Conservation (phyloP, 1,284 basidiomycete genomes). For the Nidula niveotomentosa region DNA sequence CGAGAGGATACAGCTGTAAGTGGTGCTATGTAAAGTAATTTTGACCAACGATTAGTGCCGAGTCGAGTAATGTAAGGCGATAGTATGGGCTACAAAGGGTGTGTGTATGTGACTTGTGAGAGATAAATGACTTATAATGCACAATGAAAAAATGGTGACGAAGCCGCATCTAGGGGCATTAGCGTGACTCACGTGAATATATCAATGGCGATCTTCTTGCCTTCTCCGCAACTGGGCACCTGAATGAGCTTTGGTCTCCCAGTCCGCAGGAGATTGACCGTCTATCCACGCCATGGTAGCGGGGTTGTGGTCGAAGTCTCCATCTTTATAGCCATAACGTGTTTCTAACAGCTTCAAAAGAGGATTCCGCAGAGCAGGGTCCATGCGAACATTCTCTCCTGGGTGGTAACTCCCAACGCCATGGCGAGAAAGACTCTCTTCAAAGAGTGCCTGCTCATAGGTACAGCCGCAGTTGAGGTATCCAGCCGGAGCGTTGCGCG, state of each 20-base stretch:
- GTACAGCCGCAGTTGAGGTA: conserved; percentile 83
- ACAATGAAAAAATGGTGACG: not conserved
- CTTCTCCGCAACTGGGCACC: conserved; percentile 21
- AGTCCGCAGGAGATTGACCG: conserved; percentile 57
- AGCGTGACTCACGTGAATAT: conserved; percentile 1
- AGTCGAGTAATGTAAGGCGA: not conserved
- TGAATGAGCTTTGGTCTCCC: conserved; percentile 55
- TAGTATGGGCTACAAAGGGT: no score
- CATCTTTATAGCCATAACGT: conserved; percentile 78
- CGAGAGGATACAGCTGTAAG: not conserved
- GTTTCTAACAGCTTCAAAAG: conserved; percentile 67
- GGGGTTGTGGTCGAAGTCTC: conserved; percentile 75
- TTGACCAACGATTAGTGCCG: not conserved
- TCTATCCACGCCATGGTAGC: conserved; percentile 61
- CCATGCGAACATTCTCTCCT: conserved; percentile 83
- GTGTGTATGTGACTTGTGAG: no score
- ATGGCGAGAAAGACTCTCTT: conserved; percentile 77
- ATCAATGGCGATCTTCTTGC: conserved; percentile 28
- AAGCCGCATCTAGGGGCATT: not conserved
- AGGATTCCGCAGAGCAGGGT: conserved; percentile 78
- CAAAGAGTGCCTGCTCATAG: conserved; percentile 78
- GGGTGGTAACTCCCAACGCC: conserved; percentile 78
- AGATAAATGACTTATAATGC: not conserved
- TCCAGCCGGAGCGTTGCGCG: conserved; percentile 76
- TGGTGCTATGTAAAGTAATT: not conserved